phyloP scores from a whole-genome alignment of 2,329 filamentous ascomycete genomes.

The Diaporthe aspalathi region DNA sequence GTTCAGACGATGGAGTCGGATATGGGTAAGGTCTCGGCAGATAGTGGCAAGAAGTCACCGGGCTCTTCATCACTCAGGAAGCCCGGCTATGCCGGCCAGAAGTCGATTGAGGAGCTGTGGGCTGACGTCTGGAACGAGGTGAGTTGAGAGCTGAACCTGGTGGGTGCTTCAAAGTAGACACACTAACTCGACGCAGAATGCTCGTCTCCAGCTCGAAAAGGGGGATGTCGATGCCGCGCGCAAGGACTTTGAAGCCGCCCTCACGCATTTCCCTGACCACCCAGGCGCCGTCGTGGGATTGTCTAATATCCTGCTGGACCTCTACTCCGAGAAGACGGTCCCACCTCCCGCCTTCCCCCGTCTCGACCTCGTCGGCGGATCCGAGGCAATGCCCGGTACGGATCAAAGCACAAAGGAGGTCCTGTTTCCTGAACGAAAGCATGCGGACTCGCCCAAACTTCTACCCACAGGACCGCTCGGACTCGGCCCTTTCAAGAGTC shows the following conservation, averaged over 20 bases:
- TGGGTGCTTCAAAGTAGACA: neutral
- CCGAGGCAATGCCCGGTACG: conserved; percentile 42
- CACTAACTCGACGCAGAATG: conserved; percentile 53
- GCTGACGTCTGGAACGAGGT: conserved; percentile 87
- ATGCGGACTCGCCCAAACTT: conserved; percentile 31
- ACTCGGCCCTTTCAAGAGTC: conserved; percentile 48
- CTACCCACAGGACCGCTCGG: conserved; percentile 62
- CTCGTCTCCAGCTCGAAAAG: conserved; percentile 72
- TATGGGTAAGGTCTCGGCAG: conserved; percentile 65
- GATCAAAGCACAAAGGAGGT: conserved; percentile 37
- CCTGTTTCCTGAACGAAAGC: conserved; percentile 22
- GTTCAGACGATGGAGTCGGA: conserved; percentile 78
- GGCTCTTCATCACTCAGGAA: conserved; percentile 71
- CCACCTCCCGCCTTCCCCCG: conserved; percentile 66
- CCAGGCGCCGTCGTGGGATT: conserved; percentile 82
- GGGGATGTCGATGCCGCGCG: conserved; percentile 76
- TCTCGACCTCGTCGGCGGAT: conserved; percentile 51
- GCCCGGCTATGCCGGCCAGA: conserved; percentile 81
- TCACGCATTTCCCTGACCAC: conserved; percentile 85
- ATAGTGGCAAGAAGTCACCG: conserved; percentile 71
- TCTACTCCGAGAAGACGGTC: conserved; percentile 78
- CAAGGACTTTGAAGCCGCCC: conserved; percentile 82
- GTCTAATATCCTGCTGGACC: conserved; percentile 86
- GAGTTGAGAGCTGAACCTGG: conserved; percentile 49
- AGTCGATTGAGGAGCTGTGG: conserved; percentile 86